Evolutionary conservation across 176 grass and related monocot species (phyloP), one percentile per base, ranked within the genome.

Genomic region (Calamus simplicifolius): DNA sequence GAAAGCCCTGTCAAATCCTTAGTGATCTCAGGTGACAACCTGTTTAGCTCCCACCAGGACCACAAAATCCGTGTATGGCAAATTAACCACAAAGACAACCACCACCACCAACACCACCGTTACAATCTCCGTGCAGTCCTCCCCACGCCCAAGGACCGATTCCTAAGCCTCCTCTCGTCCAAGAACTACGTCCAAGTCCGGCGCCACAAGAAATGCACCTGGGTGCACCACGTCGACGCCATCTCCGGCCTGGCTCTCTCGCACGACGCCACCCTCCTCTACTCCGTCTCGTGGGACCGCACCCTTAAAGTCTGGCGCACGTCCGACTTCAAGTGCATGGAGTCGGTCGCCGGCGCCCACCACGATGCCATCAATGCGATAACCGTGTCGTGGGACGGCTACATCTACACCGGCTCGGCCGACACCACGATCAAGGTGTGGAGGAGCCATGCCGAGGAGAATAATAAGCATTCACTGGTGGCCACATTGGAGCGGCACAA

Each of bases 281-380:
- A 89, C 89, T 95, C 89, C 58, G 81, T 75, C 59, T 95, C 85
- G 21, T 95, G 89, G 89, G 89, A 95, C 75, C 68, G 75, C 27
- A 81, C 71, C 53, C 85, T 95, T 56, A 95, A 95, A 81, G 72
- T 60, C 35, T 89, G 89, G 85, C 71, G 54, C 4, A 71, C 82
- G 6, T 43, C 60, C 16, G 27, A 63, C 52, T 75, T 79, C 51
- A 69, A 72, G 51, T 89, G 89, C 68, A 48, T 63, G 25, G 78
- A 85, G 56, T 95, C 85, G 18, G 58, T 95, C 23, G 54, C 71
- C 0, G 10, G 29, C 6, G 85, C 89, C 10, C 89, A 95, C 73
- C 68, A 68, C 54, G 89, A 95, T 19, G 85, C 85, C 56, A 77
- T 95, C 75, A 95, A 85, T 70, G 89, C 89, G 15, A 62, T 95